Conservation (phyloP, 805 yeast genomes). For the Lachancea sp. region DNA sequence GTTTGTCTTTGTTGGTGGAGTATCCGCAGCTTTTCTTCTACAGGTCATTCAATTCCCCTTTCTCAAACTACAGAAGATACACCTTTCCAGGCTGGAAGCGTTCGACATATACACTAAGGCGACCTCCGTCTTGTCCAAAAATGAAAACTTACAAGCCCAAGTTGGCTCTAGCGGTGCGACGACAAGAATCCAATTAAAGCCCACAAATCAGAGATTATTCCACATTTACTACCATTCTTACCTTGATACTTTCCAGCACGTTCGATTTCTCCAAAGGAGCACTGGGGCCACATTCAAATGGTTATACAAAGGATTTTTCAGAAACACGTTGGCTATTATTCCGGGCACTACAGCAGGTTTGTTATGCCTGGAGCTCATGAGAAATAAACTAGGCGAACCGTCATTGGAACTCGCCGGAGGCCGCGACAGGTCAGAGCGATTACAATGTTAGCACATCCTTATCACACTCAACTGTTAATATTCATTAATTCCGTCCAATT, state of each 20-base stretch:
- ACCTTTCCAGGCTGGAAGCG: constrained; percentile 72
- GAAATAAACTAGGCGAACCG: constrained; percentile 37
- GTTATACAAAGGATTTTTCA: constrained; percentile 71
- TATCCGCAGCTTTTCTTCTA: constrained; percentile 72
- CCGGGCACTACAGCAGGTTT: constrained; percentile 89
- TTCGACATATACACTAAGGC: constrained; percentile 49
- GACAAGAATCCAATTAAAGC: constrained; percentile 12
- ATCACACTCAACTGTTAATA: not conserved
- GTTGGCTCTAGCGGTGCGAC: not conserved
- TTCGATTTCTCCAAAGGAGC: constrained; percentile 46
- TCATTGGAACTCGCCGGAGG: not conserved
- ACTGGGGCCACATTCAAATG: constrained; percentile 51
- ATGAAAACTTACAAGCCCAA: not conserved
- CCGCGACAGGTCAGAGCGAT: not conserved
- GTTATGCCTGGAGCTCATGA: constrained; percentile 74
- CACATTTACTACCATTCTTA: constrained; percentile 67
- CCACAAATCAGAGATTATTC: constrained; percentile 18
- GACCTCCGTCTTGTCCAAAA: not conserved
- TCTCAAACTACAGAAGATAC: constrained; percentile 70
- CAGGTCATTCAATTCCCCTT: constrained; percentile 81
- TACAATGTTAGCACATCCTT: not conserved
- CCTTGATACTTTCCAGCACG: constrained; percentile 62
- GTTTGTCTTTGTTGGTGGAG: constrained; percentile 70
- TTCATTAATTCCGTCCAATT: constrained; percentile 2
- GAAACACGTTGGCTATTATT: constrained; percentile 65